Evolutionary conservation across 257 asterid genomes (phyloP), one percentile per base, ranked within the genome.

Genomic region (Leonotis leonurus): DNA sequence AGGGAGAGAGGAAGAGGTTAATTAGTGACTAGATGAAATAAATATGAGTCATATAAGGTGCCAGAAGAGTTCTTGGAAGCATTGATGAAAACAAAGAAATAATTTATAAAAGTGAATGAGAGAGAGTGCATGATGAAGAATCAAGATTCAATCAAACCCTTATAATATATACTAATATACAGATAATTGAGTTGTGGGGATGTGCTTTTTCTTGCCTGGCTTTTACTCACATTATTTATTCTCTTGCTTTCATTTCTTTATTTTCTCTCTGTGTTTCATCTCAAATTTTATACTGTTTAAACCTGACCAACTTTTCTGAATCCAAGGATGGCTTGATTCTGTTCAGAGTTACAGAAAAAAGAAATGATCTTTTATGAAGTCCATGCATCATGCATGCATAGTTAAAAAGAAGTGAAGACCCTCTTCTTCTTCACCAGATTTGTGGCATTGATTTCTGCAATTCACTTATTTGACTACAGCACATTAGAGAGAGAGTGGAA

Each of bases 51-150:
- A 68, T 59, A 76, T 78, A 76, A 81, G 81, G 50, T 65, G 81
- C 81, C 83, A 82, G 85, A 67, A 62, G 79, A 50, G 62, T 75
- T 88, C 77, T 77, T 81, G 91, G 88, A 78, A 76, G 82, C 77
- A 83, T 73, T 81, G 60, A 79, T 74, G 85, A 62, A 75, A 63
- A 57, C 17, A 24, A 71, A 48, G 65, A 70, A 64, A 73, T n/a
- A n/a, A n/a, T n/a, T n/a, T n/a, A n/a, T n/a, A 69, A 66, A 73
- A 44, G 4, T 33, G 6, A 27, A 27, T 10, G 48, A 49, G 70
- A 75, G 70, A 64, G 77, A 71, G 73, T 77, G n/a, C n/a, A n/a
- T n/a, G n/a, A n/a, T n/a, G 77, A 70, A 68, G 85, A 82, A 79
- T 71, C 71, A 72, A 72, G 79, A 79, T 78, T 66, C 74, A 62